Evolutionary conservation across 2,329 filamentous ascomycete species (phyloP).

Genomic region (Fusarium staphyleae): DNA sequence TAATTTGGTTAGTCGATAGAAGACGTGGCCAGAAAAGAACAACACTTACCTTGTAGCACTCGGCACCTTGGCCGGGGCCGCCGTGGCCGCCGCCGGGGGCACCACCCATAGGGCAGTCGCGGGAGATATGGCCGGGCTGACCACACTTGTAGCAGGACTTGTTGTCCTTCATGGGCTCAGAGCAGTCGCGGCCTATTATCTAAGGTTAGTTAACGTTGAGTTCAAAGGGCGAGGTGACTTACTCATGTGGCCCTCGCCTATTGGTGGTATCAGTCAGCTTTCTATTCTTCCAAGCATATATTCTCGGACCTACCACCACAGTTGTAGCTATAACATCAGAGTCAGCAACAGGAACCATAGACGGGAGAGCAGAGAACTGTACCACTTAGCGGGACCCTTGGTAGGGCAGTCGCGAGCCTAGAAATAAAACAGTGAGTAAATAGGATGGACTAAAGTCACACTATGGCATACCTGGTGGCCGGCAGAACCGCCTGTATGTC

Average conservation of each 20-base stretch:
- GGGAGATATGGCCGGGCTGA: slow-evolving; percentile 87
- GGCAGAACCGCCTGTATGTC: slow-evolving; percentile 69
- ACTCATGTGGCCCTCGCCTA: slow-evolving; percentile 78
- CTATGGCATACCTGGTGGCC: slow-evolving; percentile 71
- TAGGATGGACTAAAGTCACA: slow-evolving; percentile 6
- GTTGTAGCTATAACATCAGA: slow-evolving; percentile 70
- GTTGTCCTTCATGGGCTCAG: slow-evolving; percentile 85
- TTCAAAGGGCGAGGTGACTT: slow-evolving; percentile 49
- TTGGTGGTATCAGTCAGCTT: slow-evolving; percentile 40
- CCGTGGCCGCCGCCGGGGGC: slow-evolving; percentile 55
- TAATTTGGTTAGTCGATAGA: slow-evolving; percentile 12
- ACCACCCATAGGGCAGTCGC: slow-evolving; percentile 74
- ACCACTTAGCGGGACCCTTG: slow-evolving; percentile 85
- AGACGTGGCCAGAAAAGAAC: background rate
- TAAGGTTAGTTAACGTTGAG: slow-evolving; percentile 16
- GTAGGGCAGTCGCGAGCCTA: slow-evolving; percentile 87
- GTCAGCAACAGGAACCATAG: slow-evolving; percentile 6
- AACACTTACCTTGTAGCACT: slow-evolving; percentile 83
- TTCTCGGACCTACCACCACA: slow-evolving; percentile 69
- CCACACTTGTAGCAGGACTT: slow-evolving; percentile 82
- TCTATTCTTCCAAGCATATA: background rate
- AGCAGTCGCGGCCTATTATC: slow-evolving; percentile 85
- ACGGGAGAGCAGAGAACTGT: slow-evolving; percentile 39
- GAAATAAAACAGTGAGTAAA: slow-evolving; percentile 19
- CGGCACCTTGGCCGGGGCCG: slow-evolving; percentile 60